A percentile compares a stretch with the other conserved stretches of the same genome.
Conservation (phyloP, 176 grass and related monocot species). For the Hordeum vulgare region DNA sequence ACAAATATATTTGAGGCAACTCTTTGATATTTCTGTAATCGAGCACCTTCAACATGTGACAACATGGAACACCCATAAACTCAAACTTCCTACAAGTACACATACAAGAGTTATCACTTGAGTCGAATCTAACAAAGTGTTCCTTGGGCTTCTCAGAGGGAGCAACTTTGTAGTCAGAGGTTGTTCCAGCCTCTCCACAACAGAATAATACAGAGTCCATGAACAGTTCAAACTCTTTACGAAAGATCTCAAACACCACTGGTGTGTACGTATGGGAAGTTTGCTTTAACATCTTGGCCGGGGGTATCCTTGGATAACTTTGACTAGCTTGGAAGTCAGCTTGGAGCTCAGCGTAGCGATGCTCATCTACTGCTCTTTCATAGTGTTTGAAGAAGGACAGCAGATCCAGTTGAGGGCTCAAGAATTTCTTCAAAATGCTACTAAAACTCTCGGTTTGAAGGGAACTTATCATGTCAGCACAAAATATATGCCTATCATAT, state of each 20-base stretch:
- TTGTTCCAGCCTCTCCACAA: slow-evolving; percentile 59
- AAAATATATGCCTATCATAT: slow-evolving; percentile 89
- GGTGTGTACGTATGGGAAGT: slow-evolving; percentile 94
- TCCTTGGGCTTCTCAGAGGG: slow-evolving; percentile 85
- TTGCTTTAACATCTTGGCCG: slow-evolving; percentile 92
- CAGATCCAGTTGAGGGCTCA: slow-evolving; percentile 83
- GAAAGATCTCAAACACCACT: slow-evolving; percentile 94
- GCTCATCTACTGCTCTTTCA: slow-evolving; percentile 92
- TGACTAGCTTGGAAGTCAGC: slow-evolving; percentile 98
- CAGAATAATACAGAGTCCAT: slow-evolving; percentile 91
- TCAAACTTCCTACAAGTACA: slow-evolving; percentile 98
- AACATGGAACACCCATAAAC: slow-evolving; percentile 88
- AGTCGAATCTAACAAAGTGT: slow-evolving; percentile 82
- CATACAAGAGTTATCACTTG: slow-evolving; percentile 66
- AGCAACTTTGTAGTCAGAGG: slow-evolving; percentile 79
- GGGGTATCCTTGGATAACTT: slow-evolving; percentile 97
- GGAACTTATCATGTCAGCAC: slow-evolving; percentile 72
- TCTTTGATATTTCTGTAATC: slow-evolving; percentile 99
- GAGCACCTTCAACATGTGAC: slow-evolving; percentile 88
- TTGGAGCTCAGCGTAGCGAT: slow-evolving; percentile 95
- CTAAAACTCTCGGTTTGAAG: slow-evolving; percentile 82
- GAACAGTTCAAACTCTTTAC: slow-evolving; percentile 97
- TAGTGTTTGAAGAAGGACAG: slow-evolving; percentile 95
- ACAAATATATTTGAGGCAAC: slow-evolving; percentile 75
- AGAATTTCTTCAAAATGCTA: slow-evolving; percentile 78